Evolutionary conservation across 306 rosid genomes (phyloP), one percentile per base, ranked within the genome.

Genomic region (Lotus japonicus): DNA sequence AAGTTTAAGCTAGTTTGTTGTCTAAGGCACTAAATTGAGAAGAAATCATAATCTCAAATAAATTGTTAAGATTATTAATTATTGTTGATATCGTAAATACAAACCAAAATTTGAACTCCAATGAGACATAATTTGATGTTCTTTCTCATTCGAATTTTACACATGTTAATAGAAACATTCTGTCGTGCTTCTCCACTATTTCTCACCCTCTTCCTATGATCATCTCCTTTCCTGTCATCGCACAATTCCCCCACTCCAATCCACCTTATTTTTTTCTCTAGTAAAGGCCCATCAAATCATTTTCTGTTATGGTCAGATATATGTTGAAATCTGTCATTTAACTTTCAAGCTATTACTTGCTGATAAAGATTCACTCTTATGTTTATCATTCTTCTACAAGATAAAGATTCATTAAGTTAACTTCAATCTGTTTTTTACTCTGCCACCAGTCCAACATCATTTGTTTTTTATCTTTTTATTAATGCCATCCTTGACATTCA

Each of bases 1-100:
- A 23, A 15, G 39, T 75, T 14, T 55, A 63, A 53, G n/a, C 21
- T 79, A 11, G 28, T 50, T 39, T 84, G 44, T 62, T 26, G 13
- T 41, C 19, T 1, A 6, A 19, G 31, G 4, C 31, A 26, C 31
- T 26, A 7, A 51, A 31, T 11, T 44, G 1, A 59, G 6, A 58
- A 50, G 10, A 57, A 19, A 59, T 9, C 8, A 51, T 50, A 42
- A 51, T 74, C 26, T 26, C 13, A 11, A 15, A 63, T 38, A 11
- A 5, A 12, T 33, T 63, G 12, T 38, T 42, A 23, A 26, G 2
- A n/a, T 33, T 9, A n/a, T 9, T 15, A 48, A 6, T 65, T 6
- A 2, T 28, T 57, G 50, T 21, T 11, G 6, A 10, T 7, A 7
- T 14, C 0, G 9, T 1, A 31, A 31, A 5, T 31, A 31, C 5